A percentile compares a stretch with the other conserved stretches of the same genome.
Conservation (phyloP, 352 stramenopile species). For the Phytophthora aleatoria region DNA sequence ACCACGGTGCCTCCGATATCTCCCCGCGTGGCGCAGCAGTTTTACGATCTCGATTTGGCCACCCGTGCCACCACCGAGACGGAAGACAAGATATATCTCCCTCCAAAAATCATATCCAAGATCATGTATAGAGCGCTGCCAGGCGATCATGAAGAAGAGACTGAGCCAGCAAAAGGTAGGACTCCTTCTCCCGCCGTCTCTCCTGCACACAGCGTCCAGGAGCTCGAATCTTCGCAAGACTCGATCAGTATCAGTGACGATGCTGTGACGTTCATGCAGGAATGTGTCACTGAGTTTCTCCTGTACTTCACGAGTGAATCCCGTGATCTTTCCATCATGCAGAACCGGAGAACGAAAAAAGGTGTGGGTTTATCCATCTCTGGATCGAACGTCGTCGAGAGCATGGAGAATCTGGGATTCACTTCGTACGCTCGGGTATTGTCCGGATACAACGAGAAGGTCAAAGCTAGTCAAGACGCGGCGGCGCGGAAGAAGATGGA, state of each 20-base stretch:
- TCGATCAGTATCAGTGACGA: constrained; percentile 82
- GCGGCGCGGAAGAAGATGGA: constrained; percentile 63
- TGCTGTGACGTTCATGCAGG: constrained; percentile 79
- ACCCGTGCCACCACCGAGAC: constrained; percentile 59
- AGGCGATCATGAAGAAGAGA: constrained; percentile 9
- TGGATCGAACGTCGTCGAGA: constrained; percentile 60
- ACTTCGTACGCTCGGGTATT: constrained; percentile 69
- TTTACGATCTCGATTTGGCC: constrained; percentile 71
- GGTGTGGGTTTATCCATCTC: constrained; percentile 54
- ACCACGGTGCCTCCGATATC: constrained; percentile 43
- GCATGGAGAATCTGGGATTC: constrained; percentile 76
- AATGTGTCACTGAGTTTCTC: constrained; percentile 86
- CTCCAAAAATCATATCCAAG: constrained; percentile 66
- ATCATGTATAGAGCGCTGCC: constrained; percentile 71
- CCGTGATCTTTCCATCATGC: constrained; percentile 61
- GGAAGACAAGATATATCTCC: constrained; percentile 84
- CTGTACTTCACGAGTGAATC: constrained; percentile 84
- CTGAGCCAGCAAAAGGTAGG: constrained; percentile 4
- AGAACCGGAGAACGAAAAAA: constrained; percentile 65
- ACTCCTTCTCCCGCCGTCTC: constrained; percentile 11
- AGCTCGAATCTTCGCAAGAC: constrained; percentile 12
- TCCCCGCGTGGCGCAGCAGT: constrained; percentile 59
- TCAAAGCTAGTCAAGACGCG: constrained; percentile 68
- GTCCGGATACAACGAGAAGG: constrained; percentile 67
- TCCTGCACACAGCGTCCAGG: constrained; percentile 3